Evolutionary conservation across 1,284 basidiomycete species (phyloP), one percentile per base, ranked within the genome.

Genomic region (Ustilago cynodontis): DNA sequence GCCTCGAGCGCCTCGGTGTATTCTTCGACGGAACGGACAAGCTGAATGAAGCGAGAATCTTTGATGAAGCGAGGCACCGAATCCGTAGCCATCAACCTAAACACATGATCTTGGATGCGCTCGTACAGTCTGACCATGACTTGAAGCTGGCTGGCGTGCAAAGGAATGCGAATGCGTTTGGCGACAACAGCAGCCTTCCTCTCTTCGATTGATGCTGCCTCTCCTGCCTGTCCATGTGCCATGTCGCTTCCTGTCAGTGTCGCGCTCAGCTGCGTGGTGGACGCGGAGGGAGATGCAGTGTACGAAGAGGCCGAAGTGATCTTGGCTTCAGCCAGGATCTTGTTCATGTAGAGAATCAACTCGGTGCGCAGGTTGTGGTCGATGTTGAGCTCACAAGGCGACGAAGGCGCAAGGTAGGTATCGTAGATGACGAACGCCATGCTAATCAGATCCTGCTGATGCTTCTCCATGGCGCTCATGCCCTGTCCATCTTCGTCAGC

Each of bases 31-130:
- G 79, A 82, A 39, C 75, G 53, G 3, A 83, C 80, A 16, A 83
- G 70, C 63, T 71, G 72, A 35, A 81, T 77, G 69, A 83, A 83
- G 35, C 78, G 65, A 8, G 77, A 37, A 45, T 82, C 80, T 56
- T 82, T 82, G 74, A 83, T 83, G 70, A 83, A 83, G 26, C 82
- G 73, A 5, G 95, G 95, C 29, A 98, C 93, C 9, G 95, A 98
- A 86, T 99, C 96, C 64, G 94, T 97, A 9, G 96, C 95, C 93
- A 99, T 97, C 78, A 98, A 87, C 59, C 95, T 90, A 89, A 98
- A 98, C 79, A 98, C 95, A 86, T 98, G 95, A 41, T 90, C 92
- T 87, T 98, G 96, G 68, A 99, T 98, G 64, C 95, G 91, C 87
- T 96, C 95, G 87, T 98, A 99, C 78, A 98, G 88, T 73, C 91